Percentiles rank a stretch among this genome's conserved stretches.
phyloP scores from a whole-genome alignment of 345 rosid genomes.

The Cardamine resedifolia region DNA sequence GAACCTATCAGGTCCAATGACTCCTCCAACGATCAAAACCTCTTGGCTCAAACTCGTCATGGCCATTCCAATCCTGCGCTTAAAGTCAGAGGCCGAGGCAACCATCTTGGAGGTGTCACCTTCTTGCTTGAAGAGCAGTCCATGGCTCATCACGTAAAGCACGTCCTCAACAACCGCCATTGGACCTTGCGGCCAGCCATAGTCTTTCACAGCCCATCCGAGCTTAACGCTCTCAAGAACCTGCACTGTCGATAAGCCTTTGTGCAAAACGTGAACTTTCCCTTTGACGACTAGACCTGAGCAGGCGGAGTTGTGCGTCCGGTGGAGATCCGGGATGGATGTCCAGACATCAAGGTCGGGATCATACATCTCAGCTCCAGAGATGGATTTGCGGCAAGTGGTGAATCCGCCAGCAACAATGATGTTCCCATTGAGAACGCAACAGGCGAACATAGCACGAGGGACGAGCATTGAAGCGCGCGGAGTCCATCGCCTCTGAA shows the following conservation, averaged over 20 bases:
- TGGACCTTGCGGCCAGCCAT: slow-evolving; percentile 85
- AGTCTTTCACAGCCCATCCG: slow-evolving; percentile 80
- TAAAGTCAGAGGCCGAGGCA: slow-evolving; percentile 78
- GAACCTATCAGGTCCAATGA: slow-evolving; percentile 78
- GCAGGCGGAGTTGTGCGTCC: slow-evolving; percentile 90
- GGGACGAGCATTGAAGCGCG: slow-evolving; percentile 85
- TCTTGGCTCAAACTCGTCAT: slow-evolving; percentile 76
- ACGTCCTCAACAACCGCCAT: slow-evolving; percentile 76
- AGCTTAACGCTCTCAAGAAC: slow-evolving; percentile 59
- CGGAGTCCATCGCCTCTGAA: slow-evolving; percentile 64
- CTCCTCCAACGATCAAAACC: slow-evolving; percentile 81
- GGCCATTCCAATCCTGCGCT: slow-evolving; percentile 78
- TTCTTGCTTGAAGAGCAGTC: slow-evolving; percentile 62
- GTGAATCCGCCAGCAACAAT: slow-evolving; percentile 95
- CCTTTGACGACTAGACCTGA: slow-evolving; percentile 71
- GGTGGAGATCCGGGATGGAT: slow-evolving; percentile 77
- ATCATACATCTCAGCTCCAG: slow-evolving; percentile 92
- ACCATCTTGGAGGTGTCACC: slow-evolving; percentile 49
- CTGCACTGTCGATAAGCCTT: slow-evolving; percentile 85
- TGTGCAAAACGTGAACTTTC: slow-evolving; percentile 80
- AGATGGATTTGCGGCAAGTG: slow-evolving; percentile 80
- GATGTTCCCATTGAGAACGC: slow-evolving; percentile 78
- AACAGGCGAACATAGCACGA: slow-evolving; percentile 96
- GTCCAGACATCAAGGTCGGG: slow-evolving; percentile 77
- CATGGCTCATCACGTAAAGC: slow-evolving; percentile 71